Evolutionary conservation across 305 asterid species (phyloP), one percentile per base, ranked within the genome.

Genomic region (Fraxinus sp.): DNA sequence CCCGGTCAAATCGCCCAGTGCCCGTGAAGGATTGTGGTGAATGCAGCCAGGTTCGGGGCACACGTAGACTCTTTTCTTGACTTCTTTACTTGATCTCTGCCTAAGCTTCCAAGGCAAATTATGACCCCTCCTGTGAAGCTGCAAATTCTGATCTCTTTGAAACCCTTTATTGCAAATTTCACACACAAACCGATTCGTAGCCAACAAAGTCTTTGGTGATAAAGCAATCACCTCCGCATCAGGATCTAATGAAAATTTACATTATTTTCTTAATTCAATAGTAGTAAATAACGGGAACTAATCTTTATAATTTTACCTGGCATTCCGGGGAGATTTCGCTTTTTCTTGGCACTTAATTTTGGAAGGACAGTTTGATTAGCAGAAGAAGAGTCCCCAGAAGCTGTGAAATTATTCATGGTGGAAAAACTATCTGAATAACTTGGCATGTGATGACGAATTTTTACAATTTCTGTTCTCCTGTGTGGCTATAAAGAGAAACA

Each of bases 241-340:
- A 80, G 93, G 95, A 90, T 91, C 95, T 90, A 84, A 52, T 59
- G 46, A 35, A 79, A 30, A 22, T 11, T 22, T 24, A 64, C 46
- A 66, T 62, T 62, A 20, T 52, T n/a, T 57, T 80, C 74, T 74
- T 44, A 55, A 18, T 14, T 14, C 66, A 55, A 44, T 44, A 11
- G n/a, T 44, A 11, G 2, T 44, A 5, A 8, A 55, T n/a, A 55
- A 55, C 24, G 66, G 24, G 24, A 6, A 14, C 24, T 9, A 39
- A 39, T 55, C 24, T 41, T 57, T 10, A 55, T 55, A 4, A 14
- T 4, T 18, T 1, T 55, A 94, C 97, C 96, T 82, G 96, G 98
- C 96, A 89, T 91, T 74, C 97, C 98, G 3, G 97, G 98, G 22
- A 92, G 95, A 88, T 90, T 94, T 55, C 98, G 80, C 86, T 90